phyloP scores from a whole-genome alignment of 1,139 yeast genomes.

The Debaryomycetaceae sp. region DNA sequence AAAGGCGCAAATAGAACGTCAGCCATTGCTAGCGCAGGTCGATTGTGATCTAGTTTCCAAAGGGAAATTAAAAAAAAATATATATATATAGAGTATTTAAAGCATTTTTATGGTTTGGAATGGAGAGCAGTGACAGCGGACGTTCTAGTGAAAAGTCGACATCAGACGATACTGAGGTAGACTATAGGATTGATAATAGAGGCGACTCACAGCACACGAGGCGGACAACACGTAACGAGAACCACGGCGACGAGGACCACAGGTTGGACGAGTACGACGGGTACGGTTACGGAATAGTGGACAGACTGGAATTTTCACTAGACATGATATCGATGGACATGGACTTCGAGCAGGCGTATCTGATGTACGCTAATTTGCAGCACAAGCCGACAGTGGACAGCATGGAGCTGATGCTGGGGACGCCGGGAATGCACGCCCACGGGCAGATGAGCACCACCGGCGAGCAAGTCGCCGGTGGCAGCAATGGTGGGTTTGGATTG shows the following conservation, averaged over 20 bases:
- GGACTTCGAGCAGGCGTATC: constrained; percentile 48
- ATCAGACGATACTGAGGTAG: neutral
- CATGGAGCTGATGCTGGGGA: constrained; percentile 38
- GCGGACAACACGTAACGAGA: too few relatives aligned
- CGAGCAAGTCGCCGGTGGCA: neutral
- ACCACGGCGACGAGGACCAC: too few relatives aligned
- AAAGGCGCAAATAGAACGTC: neutral
- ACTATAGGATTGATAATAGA: too few relatives aligned
- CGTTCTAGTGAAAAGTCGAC: neutral
- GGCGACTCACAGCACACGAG: too few relatives aligned
- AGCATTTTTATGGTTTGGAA: neutral
- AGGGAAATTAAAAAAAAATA: neutral
- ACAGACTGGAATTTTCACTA: constrained; percentile 1
- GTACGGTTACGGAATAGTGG: neutral
- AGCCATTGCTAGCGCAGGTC: neutral
- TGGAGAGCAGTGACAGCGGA: neutral
- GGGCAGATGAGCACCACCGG: constrained; percentile 12
- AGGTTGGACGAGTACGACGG: neutral
- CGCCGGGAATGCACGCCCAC: constrained; percentile 33
- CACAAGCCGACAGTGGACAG: constrained; percentile 36
- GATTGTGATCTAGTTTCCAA: neutral
- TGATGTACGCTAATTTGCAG: constrained; percentile 39
- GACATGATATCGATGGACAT: constrained; percentile 38
- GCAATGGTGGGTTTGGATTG: neutral
- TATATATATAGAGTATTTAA: neutral